Evolutionary conservation across 2,329 filamentous ascomycete species (phyloP).

Genomic region (Nannizzia gypsea): DNA sequence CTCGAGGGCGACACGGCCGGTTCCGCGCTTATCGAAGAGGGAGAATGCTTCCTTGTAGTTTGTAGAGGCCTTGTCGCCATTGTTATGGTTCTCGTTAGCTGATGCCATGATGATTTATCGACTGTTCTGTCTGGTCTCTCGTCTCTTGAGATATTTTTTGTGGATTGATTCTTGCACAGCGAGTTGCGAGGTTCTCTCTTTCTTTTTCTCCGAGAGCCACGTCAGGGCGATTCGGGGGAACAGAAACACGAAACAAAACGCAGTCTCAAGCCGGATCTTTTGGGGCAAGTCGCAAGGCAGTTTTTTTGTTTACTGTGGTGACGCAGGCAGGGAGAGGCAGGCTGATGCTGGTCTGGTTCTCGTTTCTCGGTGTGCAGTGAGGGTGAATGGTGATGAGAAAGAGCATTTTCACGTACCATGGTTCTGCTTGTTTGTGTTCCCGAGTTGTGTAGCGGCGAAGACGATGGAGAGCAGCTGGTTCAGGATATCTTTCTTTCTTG

Average conservation of each 20-base stretch:
- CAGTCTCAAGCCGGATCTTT: background rate
- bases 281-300: background rate
- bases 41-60: slow-evolving; percentile 99
- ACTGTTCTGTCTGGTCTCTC: background rate
- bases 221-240: background rate
- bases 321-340: background rate
- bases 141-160: background rate
- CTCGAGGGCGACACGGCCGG: slow-evolving; percentile 76
- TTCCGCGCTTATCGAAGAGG: slow-evolving; percentile 98
- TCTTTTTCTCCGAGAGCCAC: slow-evolving; percentile 1
- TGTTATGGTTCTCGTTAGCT: slow-evolving; percentile 14
- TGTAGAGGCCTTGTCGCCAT: slow-evolving; percentile 53
- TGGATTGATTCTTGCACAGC: background rate
- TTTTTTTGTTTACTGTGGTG: background rate
- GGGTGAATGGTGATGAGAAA: background rate
- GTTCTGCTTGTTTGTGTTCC: background rate
- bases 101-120: background rate
- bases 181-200: background rate
- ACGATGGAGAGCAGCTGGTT: no score
- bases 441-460: background rate
- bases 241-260: background rate
- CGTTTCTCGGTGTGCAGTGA: background rate
- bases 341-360: background rate
- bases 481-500: background rate
- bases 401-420: background rate